Percentiles rank a stretch among this genome's conserved stretches.
Conservation (phyloP, 495 filamentous ascomycete genomes). For the Hypomontagnella monticulosa region DNA sequence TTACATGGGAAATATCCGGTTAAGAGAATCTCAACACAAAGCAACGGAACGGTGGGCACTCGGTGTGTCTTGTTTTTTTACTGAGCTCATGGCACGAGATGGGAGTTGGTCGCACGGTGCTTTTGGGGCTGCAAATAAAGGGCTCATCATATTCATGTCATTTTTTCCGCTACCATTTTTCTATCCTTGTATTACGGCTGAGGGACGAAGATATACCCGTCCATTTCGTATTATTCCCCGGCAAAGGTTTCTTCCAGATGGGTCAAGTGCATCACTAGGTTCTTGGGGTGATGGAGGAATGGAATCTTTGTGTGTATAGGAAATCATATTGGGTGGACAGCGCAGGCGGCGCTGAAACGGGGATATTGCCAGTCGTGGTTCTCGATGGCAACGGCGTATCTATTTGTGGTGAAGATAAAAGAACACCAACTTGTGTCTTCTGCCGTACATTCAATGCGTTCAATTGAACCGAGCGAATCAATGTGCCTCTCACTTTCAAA, state of each 20-base stretch:
- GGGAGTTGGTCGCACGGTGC: slow-evolving; percentile 48
- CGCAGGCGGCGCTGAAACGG: slow-evolving; percentile 27
- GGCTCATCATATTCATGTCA: slow-evolving; percentile 48
- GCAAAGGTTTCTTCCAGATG: slow-evolving; percentile 35
- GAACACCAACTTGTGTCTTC: slow-evolving; percentile 27
- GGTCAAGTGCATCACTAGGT: slow-evolving; percentile 32
- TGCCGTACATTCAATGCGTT: slow-evolving; percentile 40
- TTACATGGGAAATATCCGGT: slow-evolving; percentile 46
- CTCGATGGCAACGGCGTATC: slow-evolving; percentile 32
- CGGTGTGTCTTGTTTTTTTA: slow-evolving; percentile 44
- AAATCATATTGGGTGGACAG: slow-evolving; percentile 35
- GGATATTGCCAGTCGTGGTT: slow-evolving; percentile 20
- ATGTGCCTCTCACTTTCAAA: slow-evolving; percentile 37
- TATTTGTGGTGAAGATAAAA: slow-evolving; percentile 29
- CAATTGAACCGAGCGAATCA: slow-evolving; percentile 35
- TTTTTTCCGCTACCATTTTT: slow-evolving; percentile 25
- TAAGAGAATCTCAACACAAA: slow-evolving; percentile 48
- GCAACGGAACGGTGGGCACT: slow-evolving; percentile 43
- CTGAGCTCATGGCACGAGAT: slow-evolving; percentile 47
- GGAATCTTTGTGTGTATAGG: slow-evolving; percentile 38
- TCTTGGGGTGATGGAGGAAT: slow-evolving; percentile 17
- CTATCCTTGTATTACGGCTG: slow-evolving; percentile 41
- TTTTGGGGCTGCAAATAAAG: slow-evolving; percentile 49
- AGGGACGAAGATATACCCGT: slow-evolving; percentile 32
- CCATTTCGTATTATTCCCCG: slow-evolving; percentile 40